Evolutionary conservation across 345 rosid genomes (phyloP), one percentile per base, ranked within the genome.

Genomic region (Jatropha curcas): DNA sequence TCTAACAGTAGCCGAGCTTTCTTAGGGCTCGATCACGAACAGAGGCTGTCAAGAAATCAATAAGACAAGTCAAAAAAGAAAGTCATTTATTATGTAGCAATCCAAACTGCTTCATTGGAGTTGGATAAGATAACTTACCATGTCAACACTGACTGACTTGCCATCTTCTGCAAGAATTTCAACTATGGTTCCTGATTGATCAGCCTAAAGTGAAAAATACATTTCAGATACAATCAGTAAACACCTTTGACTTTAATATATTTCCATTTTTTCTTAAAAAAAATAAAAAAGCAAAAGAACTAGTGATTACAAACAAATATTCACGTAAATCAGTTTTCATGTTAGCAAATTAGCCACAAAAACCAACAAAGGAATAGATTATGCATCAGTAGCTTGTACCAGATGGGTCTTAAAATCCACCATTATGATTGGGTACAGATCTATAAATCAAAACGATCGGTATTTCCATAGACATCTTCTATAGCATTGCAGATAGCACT

Each of bases 101-200:
- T 0, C 0, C 20, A 45, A 25, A 33, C 63, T 33, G 60, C 24
- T 35, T 65, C 56, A 28, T 6, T 28, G 33, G 20, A 12, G 30
- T 17, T 13, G 5, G 53, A 5, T 10, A 57, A 66, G 35, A 72
- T 41, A 74, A 84, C 93, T 84, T 71, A 92, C 94, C 59, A 67
- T 82, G 79, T 89, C 98, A 28, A 89, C 81, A 58, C 88, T 88
- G 35, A 89, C 91, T 31, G 93, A 72, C 81, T 92, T 89, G 63
- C 90, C 85, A 45, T 90, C 98, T 81, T 89, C 96, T n/a, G 68
- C 89, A n/a, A 90, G 59, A 62, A 88, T 77, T 73, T 90, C 96
- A 2, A 90, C 90, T 71, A 90, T 37, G 6, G 96, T 89, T 83
- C 98, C 98, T 8, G 94, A 66, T 68, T 82, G 88, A 80, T 90